Percentiles rank a stretch among this genome's conserved stretches.
Conservation (phyloP, 306 rosid genomes). For the Quercus robur region DNA sequence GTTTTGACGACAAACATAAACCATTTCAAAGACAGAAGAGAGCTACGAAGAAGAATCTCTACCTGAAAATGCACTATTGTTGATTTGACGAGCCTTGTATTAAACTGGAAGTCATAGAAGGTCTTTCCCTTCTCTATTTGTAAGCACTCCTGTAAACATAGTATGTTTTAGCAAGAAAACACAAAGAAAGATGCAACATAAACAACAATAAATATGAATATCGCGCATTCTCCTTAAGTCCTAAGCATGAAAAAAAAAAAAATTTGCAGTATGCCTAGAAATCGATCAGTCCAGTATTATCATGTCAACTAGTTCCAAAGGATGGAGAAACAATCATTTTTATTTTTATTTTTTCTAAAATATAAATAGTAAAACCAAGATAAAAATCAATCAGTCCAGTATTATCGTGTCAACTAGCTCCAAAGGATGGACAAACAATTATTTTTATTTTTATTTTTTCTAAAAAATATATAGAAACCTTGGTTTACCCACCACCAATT, state of each 20-base stretch:
- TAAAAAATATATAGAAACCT: not conserved
- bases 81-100: slow-evolving; percentile 87
- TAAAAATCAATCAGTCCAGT: not conserved
- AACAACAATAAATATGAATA: not conserved
- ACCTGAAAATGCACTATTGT: slow-evolving; percentile 97
- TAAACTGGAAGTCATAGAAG: slow-evolving; percentile 85
- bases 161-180: not conserved
- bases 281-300: not conserved
- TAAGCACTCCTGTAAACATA: slow-evolving; percentile 62
- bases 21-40: not conserved
- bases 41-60: slow-evolving; percentile 18
- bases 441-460: no score
- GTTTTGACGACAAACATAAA: not conserved
- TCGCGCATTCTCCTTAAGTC: not conserved
- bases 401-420: not conserved
- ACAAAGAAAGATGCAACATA: not conserved
- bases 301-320: not conserved
- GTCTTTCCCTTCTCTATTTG: slow-evolving; percentile 56
- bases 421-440: not conserved
- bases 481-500: not conserved
- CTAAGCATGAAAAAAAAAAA: not conserved
- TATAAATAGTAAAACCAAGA: not conserved
- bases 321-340: not conserved
- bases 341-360: not conserved
- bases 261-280: not conserved